These are phyloP conservation scores for Aspergillus sp. DNA, from an alignment of 2,329 filamentous ascomycete genomes.

Conservation along the genomic window DNA sequence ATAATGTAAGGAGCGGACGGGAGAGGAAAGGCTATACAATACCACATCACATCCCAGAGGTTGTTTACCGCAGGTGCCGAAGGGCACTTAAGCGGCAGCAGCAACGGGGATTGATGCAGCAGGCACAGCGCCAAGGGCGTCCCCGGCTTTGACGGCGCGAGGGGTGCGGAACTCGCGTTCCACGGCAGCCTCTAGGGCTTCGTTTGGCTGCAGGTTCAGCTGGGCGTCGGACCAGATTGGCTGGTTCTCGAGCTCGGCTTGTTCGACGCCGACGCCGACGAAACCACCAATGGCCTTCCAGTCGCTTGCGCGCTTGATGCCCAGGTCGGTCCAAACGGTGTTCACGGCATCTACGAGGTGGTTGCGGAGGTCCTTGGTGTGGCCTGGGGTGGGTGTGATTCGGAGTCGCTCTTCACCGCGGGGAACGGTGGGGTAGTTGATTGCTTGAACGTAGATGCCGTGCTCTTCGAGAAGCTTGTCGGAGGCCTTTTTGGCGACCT, in stretches of 20 bases:
- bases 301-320: slow-evolving; percentile 88
- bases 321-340: slow-evolving; percentile 83
- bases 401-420: slow-evolving; percentile 96
- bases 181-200: slow-evolving; percentile 64
- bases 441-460: slow-evolving; percentile 95
- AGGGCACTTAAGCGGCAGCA: slow-evolving; percentile 32
- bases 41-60: slow-evolving; percentile 2
- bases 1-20: slow-evolving; percentile 16
- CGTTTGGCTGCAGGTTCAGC: slow-evolving; percentile 68
- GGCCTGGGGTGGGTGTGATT: slow-evolving; percentile 93
- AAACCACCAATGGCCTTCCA: slow-evolving; percentile 93
- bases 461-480: slow-evolving; percentile 90
- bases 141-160: slow-evolving; percentile 30
- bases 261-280: slow-evolving; percentile 83
- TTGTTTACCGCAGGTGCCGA: neutral
- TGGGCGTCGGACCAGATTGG: slow-evolving; percentile 94
- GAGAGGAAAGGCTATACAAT: slow-evolving; percentile 2
- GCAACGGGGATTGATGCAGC: slow-evolving; percentile 31
- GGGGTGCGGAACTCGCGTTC: slow-evolving; percentile 44
- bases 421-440: slow-evolving; percentile 98
- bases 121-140: slow-evolving; percentile 26
- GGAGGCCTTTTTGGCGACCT: slow-evolving; percentile 86
- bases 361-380: slow-evolving; percentile 81
- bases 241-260: slow-evolving; percentile 59
- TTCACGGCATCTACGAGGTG: slow-evolving; percentile 84